Percentiles rank a stretch among this genome's conserved stretches.
phyloP scores from a whole-genome alignment of 164 flowering plant species.

The Umbellularia californica region DNA sequence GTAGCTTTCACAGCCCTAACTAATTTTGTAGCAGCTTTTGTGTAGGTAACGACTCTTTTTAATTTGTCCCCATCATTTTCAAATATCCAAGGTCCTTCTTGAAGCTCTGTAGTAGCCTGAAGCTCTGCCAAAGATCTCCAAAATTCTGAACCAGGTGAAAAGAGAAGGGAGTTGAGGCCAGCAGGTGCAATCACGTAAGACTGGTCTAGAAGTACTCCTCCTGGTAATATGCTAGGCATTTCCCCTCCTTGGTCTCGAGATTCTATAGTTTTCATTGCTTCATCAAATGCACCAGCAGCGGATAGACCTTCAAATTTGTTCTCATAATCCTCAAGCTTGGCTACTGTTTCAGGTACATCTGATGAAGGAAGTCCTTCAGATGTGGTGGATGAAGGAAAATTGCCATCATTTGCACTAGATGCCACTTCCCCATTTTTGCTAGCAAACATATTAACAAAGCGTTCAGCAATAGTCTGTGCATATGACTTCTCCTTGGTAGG shows the following conservation, averaged over 20 bases:
- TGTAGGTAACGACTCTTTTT: slow-evolving; percentile 58
- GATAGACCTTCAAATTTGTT: slow-evolving; percentile 40
- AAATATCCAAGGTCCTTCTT: slow-evolving; percentile 66
- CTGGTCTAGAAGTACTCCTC: slow-evolving; percentile 77
- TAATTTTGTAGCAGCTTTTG: slow-evolving; percentile 65
- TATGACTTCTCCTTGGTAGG: slow-evolving; percentile 42
- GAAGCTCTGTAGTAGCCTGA: slow-evolving; percentile 72
- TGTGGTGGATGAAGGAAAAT: slow-evolving; percentile 21
- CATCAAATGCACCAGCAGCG: slow-evolving; percentile 55
- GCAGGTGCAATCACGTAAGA: slow-evolving; percentile 49
- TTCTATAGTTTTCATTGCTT: slow-evolving; percentile 47
- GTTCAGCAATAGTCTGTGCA: slow-evolving; percentile 40
- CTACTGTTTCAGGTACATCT: slow-evolving; percentile 33
- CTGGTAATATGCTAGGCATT: slow-evolving; percentile 61
- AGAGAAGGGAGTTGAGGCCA: slow-evolving; percentile 69
- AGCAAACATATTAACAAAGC: slow-evolving; percentile 61
- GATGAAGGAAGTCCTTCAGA: slow-evolving; percentile 19
- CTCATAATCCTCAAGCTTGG: slow-evolving; percentile 33
- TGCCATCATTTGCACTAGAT: slow-evolving; percentile 18
- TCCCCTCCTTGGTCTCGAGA: slow-evolving; percentile 56
- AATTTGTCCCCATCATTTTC: slow-evolving; percentile 54
- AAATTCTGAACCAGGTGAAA: slow-evolving; percentile 65
- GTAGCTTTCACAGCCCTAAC: slow-evolving; percentile 73
- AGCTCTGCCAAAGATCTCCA: slow-evolving; percentile 44
- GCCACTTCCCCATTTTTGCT: slow-evolving; percentile 36